Percentiles rank a stretch among this genome's conserved stretches.
Conservation (phyloP, 352 stramenopile genomes). For the Pythium folliculosum region DNA sequence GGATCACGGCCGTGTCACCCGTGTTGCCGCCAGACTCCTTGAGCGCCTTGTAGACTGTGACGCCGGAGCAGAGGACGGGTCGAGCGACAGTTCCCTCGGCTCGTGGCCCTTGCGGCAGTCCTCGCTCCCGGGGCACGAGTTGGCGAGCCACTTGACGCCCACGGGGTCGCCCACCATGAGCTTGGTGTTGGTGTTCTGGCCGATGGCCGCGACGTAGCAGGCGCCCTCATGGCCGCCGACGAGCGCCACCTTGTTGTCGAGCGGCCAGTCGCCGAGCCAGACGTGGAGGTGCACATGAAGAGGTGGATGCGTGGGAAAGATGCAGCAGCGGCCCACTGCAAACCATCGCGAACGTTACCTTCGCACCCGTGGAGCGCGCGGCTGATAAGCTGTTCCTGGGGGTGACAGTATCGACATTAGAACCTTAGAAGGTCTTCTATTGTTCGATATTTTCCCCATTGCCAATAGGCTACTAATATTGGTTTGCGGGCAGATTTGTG, state of each 20-base stretch:
- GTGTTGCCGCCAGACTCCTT: conserved; percentile 53
- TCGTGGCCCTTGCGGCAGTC: conserved; percentile 60
- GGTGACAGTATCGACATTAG: too few relatives aligned
- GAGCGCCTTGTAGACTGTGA: conserved; percentile 87
- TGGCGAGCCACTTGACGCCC: conserved; percentile 52
- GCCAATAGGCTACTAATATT: too few relatives aligned
- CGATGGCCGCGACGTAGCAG: conserved; percentile 33
- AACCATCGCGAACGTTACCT: too few relatives aligned
- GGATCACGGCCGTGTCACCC: conserved; percentile 51
- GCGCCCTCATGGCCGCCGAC: neutral
- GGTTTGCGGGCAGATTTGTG: too few relatives aligned
- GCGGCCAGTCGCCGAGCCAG: neutral
- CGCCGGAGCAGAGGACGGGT: conserved; percentile 82
- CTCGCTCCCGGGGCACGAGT: conserved; percentile 52
- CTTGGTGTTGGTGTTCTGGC: conserved; percentile 41
- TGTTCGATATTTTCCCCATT: too few relatives aligned
- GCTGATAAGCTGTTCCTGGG: too few relatives aligned
- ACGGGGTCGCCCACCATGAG: conserved; percentile 54
- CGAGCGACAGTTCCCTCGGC: conserved; percentile 42
- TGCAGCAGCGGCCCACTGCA: too few relatives aligned
- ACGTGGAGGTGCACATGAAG: neutral
- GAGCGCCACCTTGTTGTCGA: too few relatives aligned
- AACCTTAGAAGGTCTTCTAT: too few relatives aligned
- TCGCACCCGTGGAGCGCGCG: too few relatives aligned
- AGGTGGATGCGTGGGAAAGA: too few relatives aligned